A percentile compares a stretch with the other conserved stretches of the same genome.
These are phyloP conservation scores for Populus trichocarpa DNA, from an alignment of 441 rosid species.

Conservation along the genomic window DNA sequence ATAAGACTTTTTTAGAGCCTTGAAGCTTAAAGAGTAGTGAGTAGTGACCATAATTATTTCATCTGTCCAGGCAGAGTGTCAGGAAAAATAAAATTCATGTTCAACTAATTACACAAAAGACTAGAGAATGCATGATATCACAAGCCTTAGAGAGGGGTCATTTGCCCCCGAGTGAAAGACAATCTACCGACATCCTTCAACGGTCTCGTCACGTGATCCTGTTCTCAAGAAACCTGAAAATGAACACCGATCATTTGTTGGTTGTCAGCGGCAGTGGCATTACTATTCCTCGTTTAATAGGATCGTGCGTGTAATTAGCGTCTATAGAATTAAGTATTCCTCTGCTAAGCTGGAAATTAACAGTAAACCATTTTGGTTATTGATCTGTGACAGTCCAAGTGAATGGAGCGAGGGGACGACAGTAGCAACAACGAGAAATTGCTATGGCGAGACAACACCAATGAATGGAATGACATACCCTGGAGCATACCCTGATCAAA, in stretches of 20 bases:
- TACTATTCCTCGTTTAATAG: neutral
- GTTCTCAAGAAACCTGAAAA: neutral
- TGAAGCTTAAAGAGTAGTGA: too few species aligned
- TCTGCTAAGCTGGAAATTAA: neutral
- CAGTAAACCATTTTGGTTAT: neutral
- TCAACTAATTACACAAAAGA: too few species aligned
- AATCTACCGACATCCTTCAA: neutral
- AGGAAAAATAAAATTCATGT: too few species aligned
- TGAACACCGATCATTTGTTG: neutral
- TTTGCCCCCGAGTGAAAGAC: neutral
- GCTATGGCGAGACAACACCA: slow-evolving; percentile 77
- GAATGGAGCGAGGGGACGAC: slow-evolving; percentile 58
- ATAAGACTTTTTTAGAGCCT: too few species aligned
- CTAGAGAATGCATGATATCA: too few species aligned
- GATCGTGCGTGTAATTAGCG: neutral
- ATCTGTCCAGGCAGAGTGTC: too few species aligned
- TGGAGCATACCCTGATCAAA: slow-evolving; percentile 56
- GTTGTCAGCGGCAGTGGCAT: neutral
- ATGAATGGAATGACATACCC: slow-evolving; percentile 47
- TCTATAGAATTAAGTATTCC: neutral
- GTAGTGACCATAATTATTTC: too few species aligned
- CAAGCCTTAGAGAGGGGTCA: neutral
- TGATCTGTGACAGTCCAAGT: slow-evolving; percentile 48
- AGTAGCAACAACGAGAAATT: slow-evolving; percentile 41
- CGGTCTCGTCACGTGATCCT: neutral